Evolutionary conservation across 2,329 filamentous ascomycete species (phyloP), one percentile per base, ranked within the genome.

Genomic region (Coniosporium tulheliwenetii): DNA sequence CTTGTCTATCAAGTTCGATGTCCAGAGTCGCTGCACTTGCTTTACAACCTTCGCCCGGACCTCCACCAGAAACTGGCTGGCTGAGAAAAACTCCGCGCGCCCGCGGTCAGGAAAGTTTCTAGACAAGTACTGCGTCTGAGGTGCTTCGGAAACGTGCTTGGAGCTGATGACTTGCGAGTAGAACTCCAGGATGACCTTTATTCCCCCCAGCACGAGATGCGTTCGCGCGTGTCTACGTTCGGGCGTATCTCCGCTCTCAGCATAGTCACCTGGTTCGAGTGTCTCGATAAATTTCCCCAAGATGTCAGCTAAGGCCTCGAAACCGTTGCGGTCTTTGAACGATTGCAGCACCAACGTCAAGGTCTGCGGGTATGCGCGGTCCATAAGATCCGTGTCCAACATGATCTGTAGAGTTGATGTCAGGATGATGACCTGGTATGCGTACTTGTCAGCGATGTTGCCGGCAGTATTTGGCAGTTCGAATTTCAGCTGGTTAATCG

Each of bases 171-270:
- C 69, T 44, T 85, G 70, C 2, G 75, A 66, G 56, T 91, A 95
- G 41, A 96, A 72, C 29, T 81, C 78, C 26, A 98, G 69, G 30
- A 96, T 85, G 49, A 87, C 85, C 56, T 84, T 86, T 48, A 93
- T 75, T 36, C 49, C 50, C 34, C 54, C 49, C 38, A 47, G 33
- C 31, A 48, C 47, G 10, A 41, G 26, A 26, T 26, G 19, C 19
- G 19, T 26, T 26, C 19, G 19, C 19, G 7, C 19, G 19, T 26
- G 19, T 26, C 19, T 26, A 26, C 19, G 19, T 26, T 26, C 19
- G 19, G 19, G 19, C 3, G 34, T 33, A 19, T 37, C 15, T 42
- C 26, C 62, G 54, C 46, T 62, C 42, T 42, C 5, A 43, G 30
- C 34, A 37, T 38, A 15, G 41, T 39, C 10, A 42, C 36, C 10